Evolutionary conservation across 2,329 filamentous ascomycete genomes (phyloP), one percentile per base, ranked within the genome.

Genomic region (Fusarium sublunatum): DNA sequence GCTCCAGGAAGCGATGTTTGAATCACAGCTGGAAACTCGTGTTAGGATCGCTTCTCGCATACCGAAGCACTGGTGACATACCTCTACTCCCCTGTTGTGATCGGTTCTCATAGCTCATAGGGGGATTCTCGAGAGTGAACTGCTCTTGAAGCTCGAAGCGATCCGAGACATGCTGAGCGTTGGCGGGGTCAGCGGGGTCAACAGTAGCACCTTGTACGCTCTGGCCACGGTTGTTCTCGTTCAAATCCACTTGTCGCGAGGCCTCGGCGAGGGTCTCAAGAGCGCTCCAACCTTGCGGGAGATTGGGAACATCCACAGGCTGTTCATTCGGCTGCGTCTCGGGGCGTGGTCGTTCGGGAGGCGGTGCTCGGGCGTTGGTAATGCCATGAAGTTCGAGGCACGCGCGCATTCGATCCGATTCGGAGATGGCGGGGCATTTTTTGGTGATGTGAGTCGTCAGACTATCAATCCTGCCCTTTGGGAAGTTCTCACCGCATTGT

Each of bases 251-350:
- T 74, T 91, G 91, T 46, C 92, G 86, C 45, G 93, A 96, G 1
- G 93, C 93, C 76, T 97, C 93, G 29, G 93, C 93, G 22, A 97
- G 82, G 6, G 93, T 93, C 73, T 96, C 91, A 34, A 97, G 81
- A 2, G 91, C 91, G 60, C 91, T 92, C 83, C 92, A 92, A 65
- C 87, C 86, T 65, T 86, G 84, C 2, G 82, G 81, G 7, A 81
- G 70, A 22, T 78, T 76, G 41, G 58, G 65, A 7, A 72, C 53
- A 26, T 69, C 65, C 3, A 69, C 55, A 5, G 67, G 42, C 40
- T 72, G 77, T 10, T 65, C 79, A 24, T 69, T 73, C 8, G 65
- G 57, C 40, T 71, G 72, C 28, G 54, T 57, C 48, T 70, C 70
- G 38, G 65, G 68, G 24, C 68, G 71, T 11, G 69, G 67, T 54